phyloP scores from a whole-genome alignment of 306 rosid species.

The Lathyrus oleraceus region DNA sequence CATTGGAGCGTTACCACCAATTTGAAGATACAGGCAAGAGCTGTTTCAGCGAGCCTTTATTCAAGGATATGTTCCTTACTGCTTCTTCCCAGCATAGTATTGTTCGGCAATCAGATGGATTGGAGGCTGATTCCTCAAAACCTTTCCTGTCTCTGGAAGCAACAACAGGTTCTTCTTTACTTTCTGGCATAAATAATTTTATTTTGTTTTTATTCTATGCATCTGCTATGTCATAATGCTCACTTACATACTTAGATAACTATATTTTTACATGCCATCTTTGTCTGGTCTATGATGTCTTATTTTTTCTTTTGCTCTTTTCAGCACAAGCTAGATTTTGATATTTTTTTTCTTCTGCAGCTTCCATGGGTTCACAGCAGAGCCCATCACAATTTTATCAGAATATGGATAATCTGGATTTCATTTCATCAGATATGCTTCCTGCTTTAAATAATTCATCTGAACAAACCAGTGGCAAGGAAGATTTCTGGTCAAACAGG shows the following conservation, averaged over 20 bases:
- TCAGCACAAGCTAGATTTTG: slow-evolving; percentile 1
- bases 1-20: slow-evolving; percentile 75
- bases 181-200: slow-evolving; percentile 27
- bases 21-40: slow-evolving; percentile 89
- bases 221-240: slow-evolving; percentile 3
- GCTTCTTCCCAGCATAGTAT: slow-evolving; percentile 51
- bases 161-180: slow-evolving; percentile 54
- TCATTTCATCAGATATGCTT: slow-evolving; percentile 58
- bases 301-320: slow-evolving; percentile 16
- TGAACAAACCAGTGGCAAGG: slow-evolving; percentile 69
- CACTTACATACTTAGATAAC: slow-evolving; percentile 30
- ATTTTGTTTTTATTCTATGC: slow-evolving; percentile 29
- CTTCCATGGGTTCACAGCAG: slow-evolving; percentile 74
- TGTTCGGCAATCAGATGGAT: slow-evolving; percentile 48
- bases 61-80: slow-evolving; percentile 66
- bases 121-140: slow-evolving; percentile 71
- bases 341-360: slow-evolving; percentile 51
- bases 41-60: slow-evolving; percentile 79
- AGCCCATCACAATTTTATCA: slow-evolving; percentile 76
- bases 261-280: background rate
- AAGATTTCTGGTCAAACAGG: slow-evolving; percentile 81
- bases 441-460: slow-evolving; percentile 56
- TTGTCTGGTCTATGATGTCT: slow-evolving; percentile 8
- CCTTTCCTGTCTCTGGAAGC: slow-evolving; percentile 64
- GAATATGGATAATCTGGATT: slow-evolving; percentile 65